Evolutionary conservation across 2,329 filamentous ascomycete genomes (phyloP), one percentile per base, ranked within the genome.

Genomic region (Penicillium sp.): DNA sequence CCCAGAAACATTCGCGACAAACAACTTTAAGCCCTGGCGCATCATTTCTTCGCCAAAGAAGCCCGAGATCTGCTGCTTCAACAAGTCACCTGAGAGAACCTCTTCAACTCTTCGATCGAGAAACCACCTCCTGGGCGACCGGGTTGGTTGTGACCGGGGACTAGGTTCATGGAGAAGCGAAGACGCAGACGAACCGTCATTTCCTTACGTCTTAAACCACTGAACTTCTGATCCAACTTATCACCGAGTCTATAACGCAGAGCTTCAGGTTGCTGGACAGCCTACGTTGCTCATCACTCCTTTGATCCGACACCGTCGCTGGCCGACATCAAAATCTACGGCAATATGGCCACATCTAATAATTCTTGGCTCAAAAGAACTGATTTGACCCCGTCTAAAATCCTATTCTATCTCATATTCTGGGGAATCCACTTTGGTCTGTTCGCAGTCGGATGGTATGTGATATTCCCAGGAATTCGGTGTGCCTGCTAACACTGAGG

Each of bases 381-480:
- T 69, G 82, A 89, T 70, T 78, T 90, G 50, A 82, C 81, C 44
- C 69, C 78, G 13, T 74, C 77, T 43, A 95, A 94, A 69, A 66
- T 95, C 46, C 49, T 86, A 39, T 95, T 94, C 69, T 86, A 94
- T 67, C 59, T 87, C 55, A 67, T 93, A 41, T 95, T 94, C 66
- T 91, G 89, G 83, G 78, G 77, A 3, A 73, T 87, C 34, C 89
- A 95, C 64, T 82, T 82, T 68, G 84, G 76, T 20, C 67, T 94
- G n/a, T 95, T 95, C 66, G 85, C 79, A 34, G 80, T 82, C 61
- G 89, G 89, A 78, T 95, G 89, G 89, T 94, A 76, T 64, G 85
- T 57, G 39, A 20, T 16, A 51, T 0, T 2, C n/a, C 20, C 14
- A 9, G 1, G 20, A 13, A 36, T 6, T 13, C 5, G 6, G 11